Percentiles rank a stretch among this genome's conserved stretches.
Conservation (phyloP, 192 early-diverging fungal genomes). For the Tieghemiomyces parasiticus region DNA sequence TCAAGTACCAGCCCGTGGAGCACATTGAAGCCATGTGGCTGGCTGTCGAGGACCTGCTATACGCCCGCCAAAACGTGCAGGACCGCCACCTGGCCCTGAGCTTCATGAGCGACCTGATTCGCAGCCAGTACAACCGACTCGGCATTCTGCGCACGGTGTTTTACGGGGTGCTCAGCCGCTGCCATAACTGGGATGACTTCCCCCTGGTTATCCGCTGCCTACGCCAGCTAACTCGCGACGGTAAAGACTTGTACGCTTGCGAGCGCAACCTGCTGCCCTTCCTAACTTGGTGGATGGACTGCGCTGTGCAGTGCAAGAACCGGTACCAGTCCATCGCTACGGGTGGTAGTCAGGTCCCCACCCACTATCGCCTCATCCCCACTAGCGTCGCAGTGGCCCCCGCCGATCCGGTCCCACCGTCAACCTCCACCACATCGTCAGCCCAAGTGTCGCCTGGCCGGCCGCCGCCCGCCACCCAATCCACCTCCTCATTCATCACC, state of each 20-base stretch:
- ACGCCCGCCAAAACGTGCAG: neutral
- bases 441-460: too few relatives aligned
- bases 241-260: slow-evolving; percentile 4
- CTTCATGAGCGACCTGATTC: slow-evolving; percentile 9
- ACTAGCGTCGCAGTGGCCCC: too few relatives aligned
- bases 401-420: neutral
- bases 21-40: slow-evolving; percentile 9
- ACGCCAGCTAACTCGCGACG: slow-evolving; percentile 9
- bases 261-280: slow-evolving; percentile 2
- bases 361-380: too few relatives aligned
- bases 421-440: neutral
- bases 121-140: slow-evolving; percentile 7
- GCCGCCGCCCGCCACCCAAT: neutral
- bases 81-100: slow-evolving; percentile 4
- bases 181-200: neutral
- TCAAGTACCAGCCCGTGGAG: slow-evolving; percentile 9
- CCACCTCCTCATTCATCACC: slow-evolving; percentile 7
- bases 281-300: slow-evolving; percentile 6
- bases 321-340: neutral
- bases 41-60: slow-evolving; percentile 5
- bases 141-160: slow-evolving; percentile 4
- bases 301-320: neutral
- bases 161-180: neutral
- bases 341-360: too few relatives aligned
- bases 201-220: slow-evolving; percentile 6